Base-by-base conservation (phyloP, 345 rosid genomes). In the Draba incana region DNA sequence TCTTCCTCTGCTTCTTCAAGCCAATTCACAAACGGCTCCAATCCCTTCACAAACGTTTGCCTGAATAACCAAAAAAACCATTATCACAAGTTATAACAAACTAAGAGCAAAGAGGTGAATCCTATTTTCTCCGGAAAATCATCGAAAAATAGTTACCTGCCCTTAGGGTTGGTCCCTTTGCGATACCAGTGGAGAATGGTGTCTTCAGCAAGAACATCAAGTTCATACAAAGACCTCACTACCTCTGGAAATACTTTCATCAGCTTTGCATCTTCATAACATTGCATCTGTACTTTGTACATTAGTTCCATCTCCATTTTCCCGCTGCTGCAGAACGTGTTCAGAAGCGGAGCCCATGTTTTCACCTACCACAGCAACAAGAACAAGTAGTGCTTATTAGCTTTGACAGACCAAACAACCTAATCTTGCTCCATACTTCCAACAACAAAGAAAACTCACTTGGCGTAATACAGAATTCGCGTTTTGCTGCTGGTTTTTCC, bases 1-100 rank as follows among this genome's bases (percentile, higher is more conserved):
- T 92, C 97, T 78, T 95, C 99, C 75, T 95, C 99, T 0, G 99
- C 99, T 74, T 88, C 99, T 70, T 95, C 98, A 79, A 95, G 93
- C 99, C 98, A 95, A 6, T 81, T 89, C 73, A 95, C 96, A 50
- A 89, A 89, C 13, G 93, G 91, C 82, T 92, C 97, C 61, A 95
- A 38, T 38, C 96, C 83, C 81, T 89, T 95, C 79, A 95, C 98
- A 81, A 95, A 92, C 70, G 74, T 83, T 89, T 92, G 93, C 84
- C 98, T 92, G 69, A 55, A 68, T 44, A 57, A 35, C 6, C 27
- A 57, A 46, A 24, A 20, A 31, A 23, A 35, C 46, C 33, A 11
- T 6, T 33, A 33, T 57, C 6, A 33, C 13, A 0, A 44, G 25
- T 3, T 42, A n/a, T n/a, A 15, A 54, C 28, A 0, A 38, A 24